phyloP scores from a whole-genome alignment of 306 rosid species.

The Carpinus fangiana region DNA sequence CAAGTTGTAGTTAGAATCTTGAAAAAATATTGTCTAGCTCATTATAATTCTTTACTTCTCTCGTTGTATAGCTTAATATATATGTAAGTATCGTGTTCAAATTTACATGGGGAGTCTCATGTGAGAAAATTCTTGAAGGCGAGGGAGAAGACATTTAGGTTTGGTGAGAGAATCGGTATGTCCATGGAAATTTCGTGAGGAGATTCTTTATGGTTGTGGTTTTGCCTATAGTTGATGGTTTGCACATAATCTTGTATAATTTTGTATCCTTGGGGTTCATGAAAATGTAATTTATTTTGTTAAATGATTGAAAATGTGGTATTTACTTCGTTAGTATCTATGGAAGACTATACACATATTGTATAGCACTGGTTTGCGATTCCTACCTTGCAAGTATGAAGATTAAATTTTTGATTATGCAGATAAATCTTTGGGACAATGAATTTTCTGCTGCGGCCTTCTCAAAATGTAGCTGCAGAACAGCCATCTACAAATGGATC shows the following conservation, averaged over 20 bases:
- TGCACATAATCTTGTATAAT: not conserved
- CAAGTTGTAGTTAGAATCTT: too few relatives aligned
- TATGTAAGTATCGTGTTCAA: too few relatives aligned
- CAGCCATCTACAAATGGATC: constrained; percentile 41
- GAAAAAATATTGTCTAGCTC: too few relatives aligned
- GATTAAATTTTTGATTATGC: constrained; percentile 26
- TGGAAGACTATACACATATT: too few relatives aligned
- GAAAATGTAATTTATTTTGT: not conserved
- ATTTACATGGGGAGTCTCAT: not conserved
- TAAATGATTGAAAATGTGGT: not conserved
- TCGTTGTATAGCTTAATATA: too few relatives aligned
- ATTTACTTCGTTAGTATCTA: not conserved
- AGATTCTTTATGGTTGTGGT: not conserved
- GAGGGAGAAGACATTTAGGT: not conserved
- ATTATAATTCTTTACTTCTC: too few relatives aligned
- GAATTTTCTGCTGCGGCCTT: constrained; percentile 77
- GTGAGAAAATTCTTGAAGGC: not conserved
- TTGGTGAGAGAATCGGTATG: not conserved
- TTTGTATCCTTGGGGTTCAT: not conserved
- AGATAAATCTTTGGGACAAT: constrained; percentile 38
- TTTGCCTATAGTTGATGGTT: not conserved
- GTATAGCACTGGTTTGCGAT: not conserved
- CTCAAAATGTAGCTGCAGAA: constrained; percentile 46
- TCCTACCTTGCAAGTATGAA: not conserved
- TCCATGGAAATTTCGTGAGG: too few relatives aligned